Evolutionary conservation across 2,329 filamentous ascomycete genomes (phyloP).

Genomic region (Fusarium concolor): DNA sequence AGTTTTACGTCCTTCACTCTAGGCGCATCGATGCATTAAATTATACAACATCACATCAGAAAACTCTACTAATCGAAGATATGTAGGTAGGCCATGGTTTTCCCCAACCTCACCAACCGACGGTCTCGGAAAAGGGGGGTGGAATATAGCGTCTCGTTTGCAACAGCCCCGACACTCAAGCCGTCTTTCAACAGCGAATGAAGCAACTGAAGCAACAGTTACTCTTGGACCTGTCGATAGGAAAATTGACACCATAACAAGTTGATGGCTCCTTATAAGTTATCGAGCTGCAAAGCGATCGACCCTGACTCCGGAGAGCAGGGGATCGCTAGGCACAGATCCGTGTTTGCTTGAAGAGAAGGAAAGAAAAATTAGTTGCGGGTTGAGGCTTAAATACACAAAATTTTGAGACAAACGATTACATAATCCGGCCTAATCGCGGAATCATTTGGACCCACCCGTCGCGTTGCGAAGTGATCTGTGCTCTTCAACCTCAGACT

Average conservation of each 20-base stretch:
- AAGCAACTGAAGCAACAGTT: constrained; percentile 72
- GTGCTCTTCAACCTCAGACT: constrained; percentile 28
- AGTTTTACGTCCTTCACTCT: background rate
- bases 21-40: background rate
- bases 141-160: constrained; percentile 84
- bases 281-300: constrained; percentile 89
- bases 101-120: constrained; percentile 90
- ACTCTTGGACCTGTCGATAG: constrained; percentile 96
- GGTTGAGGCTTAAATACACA: constrained; percentile 31
- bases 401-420: background rate
- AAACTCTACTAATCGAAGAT: constrained; percentile 7
- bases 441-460: background rate
- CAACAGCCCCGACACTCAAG: constrained; percentile 73
- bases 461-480: constrained; percentile 28
- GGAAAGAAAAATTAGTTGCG: constrained; percentile 48
- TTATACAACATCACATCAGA: background rate
- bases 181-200: constrained; percentile 71
- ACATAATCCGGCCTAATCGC: constrained; percentile 22
- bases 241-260: constrained; percentile 83
- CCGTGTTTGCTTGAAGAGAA: constrained; percentile 63
- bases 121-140: constrained; percentile 88
- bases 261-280: constrained; percentile 79
- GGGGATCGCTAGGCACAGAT: constrained; percentile 89
- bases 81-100: constrained; percentile 86
- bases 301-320: constrained; percentile 70